phyloP scores from a whole-genome alignment of 2,329 filamentous ascomycete species.

The Epichloe festucae region DNA sequence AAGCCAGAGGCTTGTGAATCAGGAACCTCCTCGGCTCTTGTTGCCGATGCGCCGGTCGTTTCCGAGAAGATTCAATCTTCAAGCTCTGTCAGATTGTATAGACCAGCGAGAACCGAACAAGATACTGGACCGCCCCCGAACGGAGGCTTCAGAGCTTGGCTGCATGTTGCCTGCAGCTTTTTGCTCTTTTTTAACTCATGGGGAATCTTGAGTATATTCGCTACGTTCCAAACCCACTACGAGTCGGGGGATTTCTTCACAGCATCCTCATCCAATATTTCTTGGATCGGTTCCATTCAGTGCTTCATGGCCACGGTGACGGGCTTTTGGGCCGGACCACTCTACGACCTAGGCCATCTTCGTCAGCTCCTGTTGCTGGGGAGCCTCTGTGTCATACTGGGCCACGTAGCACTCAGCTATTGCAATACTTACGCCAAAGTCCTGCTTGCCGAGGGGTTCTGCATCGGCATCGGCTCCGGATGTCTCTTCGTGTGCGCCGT shows the following conservation, averaged over 20 bases:
- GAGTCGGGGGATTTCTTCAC: constrained; percentile 19
- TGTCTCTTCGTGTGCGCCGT: constrained; percentile 22
- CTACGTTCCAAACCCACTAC: constrained; percentile 33
- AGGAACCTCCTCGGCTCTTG: not conserved
- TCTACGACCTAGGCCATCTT: constrained; percentile 31
- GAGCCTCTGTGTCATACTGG: constrained; percentile 23
- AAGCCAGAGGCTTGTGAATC: not conserved
- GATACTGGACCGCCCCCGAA: not conserved
- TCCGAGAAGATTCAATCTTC: not conserved
- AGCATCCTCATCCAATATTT: constrained; percentile 25
- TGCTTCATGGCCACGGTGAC: constrained; percentile 27
- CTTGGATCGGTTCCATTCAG: constrained; percentile 33
- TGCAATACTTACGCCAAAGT: constrained; percentile 30
- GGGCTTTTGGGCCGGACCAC: constrained; percentile 25
- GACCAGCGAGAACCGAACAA: not conserved
- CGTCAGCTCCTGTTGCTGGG: constrained; percentile 22
- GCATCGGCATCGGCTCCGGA: constrained; percentile 24
- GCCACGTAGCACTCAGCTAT: constrained; percentile 33
- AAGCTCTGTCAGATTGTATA: not conserved
- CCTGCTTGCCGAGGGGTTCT: constrained; percentile 26
- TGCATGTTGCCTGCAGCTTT: constrained; percentile 4
- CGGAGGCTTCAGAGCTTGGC: constrained; percentile 3
- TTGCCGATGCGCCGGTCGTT: not conserved
- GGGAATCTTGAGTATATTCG: constrained; percentile 30
- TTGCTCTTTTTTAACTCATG: constrained; percentile 6